Evolutionary conservation across 495 filamentous ascomycete species (phyloP), one percentile per base, ranked within the genome.

Genomic region (Aspergillus wentii): DNA sequence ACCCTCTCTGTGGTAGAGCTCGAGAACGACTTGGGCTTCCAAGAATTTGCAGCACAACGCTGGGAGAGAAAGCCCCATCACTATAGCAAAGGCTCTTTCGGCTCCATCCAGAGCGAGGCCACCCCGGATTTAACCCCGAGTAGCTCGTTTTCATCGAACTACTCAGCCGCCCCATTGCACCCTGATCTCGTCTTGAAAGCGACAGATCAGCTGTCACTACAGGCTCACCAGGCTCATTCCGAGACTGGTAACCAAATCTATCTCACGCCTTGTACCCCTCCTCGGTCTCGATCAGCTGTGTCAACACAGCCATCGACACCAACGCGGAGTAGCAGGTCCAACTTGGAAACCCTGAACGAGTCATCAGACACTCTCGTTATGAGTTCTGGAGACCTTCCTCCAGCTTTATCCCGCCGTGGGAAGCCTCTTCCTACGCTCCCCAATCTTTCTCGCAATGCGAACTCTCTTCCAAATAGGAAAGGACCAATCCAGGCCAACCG

Each of bases 131-230:
- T 71, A 35, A 71, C 63, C 0, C 67, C 67, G 0, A 71, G 65
- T 50, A 69, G 59, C 41, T 71, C 67, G 1, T 69, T 71, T 45
- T 69, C 67, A 23, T 71, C 66, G 0, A 52, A 57, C 13, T 62
- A 66, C 28, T 67, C 63, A 1, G 46, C 51, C 11, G 46, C 51
- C 11, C 45, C 58, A 8, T 32, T 53, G 2, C 64, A 60, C 25
- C 59, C 58, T 3, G 59, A 67, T 18, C 47, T 43, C 2, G 51
- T 59, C 2, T 19, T 60, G 10, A 51, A 54, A 26, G 53, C 57
- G 5, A 57, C 57, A 0, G 52, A 66, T 25, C 60, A 61, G 27
- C 39, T 60, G 0, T 55, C 61, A 14, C 41, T 57, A 2, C 57
- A 57, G 44, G 46, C 51, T 10, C 41, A 48, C 2, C 47, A 52